These are phyloP conservation scores for Diutina sp. DNA, from an alignment of 1,139 yeast genomes.

Conservation along the genomic window DNA sequence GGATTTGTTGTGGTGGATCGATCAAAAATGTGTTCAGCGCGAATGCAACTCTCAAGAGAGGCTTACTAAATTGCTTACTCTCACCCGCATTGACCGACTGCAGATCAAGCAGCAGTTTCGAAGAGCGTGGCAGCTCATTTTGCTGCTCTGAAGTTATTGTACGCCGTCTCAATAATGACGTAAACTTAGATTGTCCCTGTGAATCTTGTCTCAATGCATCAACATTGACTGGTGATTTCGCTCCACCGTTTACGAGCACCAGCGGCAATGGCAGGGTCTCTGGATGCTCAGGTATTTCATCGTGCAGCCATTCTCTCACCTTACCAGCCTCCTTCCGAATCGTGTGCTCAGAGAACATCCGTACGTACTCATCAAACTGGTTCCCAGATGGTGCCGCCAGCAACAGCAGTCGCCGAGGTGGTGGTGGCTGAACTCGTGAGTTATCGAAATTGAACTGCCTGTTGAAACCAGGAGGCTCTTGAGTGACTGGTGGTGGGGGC, in stretches of 20 bases:
- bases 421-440: background rate
- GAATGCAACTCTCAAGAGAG: slow-evolving; percentile 55
- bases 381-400: background rate
- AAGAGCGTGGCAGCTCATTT: background rate
- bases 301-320: background rate
- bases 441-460: background rate
- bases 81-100: background rate
- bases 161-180: background rate
- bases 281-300: background rate
- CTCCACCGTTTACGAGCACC: background rate
- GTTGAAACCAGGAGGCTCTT: background rate
- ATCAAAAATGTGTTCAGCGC: slow-evolving; percentile 60
- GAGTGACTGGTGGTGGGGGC: background rate
- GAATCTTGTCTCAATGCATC: background rate
- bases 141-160: background rate
- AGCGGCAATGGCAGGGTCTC: background rate
- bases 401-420: background rate
- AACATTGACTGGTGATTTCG: background rate
- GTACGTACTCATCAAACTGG: background rate
- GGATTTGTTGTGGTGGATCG: slow-evolving; percentile 64
- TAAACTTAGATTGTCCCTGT: background rate
- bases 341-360: background rate
- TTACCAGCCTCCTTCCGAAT: background rate
- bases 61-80: background rate
- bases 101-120: background rate